Conservation (phyloP, 768 basidiomycete genomes). For the Albatrellus ellisii region DNA sequence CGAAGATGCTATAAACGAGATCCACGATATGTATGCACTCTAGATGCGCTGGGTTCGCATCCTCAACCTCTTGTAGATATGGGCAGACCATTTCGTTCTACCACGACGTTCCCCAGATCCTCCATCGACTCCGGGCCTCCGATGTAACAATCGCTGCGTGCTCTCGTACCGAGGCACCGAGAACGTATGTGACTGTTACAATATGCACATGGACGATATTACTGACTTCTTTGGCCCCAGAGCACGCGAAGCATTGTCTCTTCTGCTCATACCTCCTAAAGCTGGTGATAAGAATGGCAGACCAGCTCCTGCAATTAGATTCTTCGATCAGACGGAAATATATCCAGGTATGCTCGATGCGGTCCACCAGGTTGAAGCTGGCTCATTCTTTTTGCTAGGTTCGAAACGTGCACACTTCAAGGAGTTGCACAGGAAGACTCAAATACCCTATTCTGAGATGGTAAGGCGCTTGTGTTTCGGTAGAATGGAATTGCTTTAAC, state of each 20-base stretch:
- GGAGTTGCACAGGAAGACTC: slow-evolving; percentile 40
- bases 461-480: slow-evolving; percentile 20
- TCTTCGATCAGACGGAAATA: slow-evolving; percentile 63
- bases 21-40: slow-evolving; percentile 33
- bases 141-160: slow-evolving; percentile 54
- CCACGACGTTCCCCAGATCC: slow-evolving; percentile 59
- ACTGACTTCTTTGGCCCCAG: slow-evolving; percentile 27
- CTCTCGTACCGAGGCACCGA: slow-evolving; percentile 57
- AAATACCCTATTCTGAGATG: slow-evolving; percentile 41
- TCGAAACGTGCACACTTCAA: slow-evolving; percentile 79
- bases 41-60: not conserved
- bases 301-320: slow-evolving; percentile 36
- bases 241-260: slow-evolving; percentile 60
- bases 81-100: slow-evolving; percentile 56
- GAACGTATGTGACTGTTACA: slow-evolving; percentile 27
- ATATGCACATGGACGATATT: not conserved
- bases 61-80: slow-evolving; percentile 27
- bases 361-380: not conserved
- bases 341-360: slow-evolving; percentile 40
- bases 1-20: slow-evolving; percentile 30
- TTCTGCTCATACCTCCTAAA: slow-evolving; percentile 39
- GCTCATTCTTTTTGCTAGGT: slow-evolving; percentile 25
- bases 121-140: slow-evolving; percentile 39
- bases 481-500: not conserved
- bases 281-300: slow-evolving; percentile 19